These are phyloP conservation scores for Globisporangium cylindrosporum DNA, from an alignment of 352 stramenopile species.

Conservation along the genomic window DNA sequence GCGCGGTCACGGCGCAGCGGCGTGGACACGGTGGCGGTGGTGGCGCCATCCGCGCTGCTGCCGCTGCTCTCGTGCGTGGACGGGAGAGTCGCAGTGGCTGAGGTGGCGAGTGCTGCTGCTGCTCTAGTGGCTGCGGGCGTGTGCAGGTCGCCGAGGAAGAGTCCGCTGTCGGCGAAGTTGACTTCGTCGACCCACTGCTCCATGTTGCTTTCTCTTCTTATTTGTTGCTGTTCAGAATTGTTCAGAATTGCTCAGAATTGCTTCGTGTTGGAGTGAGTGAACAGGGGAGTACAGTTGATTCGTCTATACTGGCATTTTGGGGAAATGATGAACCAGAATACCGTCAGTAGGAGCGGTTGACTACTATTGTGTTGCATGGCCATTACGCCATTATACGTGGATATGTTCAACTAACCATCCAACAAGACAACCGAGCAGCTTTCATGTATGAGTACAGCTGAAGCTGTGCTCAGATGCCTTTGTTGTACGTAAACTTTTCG, in stretches of 20 bases:
- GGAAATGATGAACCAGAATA: too few species aligned
- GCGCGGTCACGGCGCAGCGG: neutral
- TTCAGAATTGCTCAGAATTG: too few species aligned
- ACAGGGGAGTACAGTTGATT: too few species aligned
- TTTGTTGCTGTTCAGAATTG: too few species aligned
- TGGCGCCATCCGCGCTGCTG: constrained; percentile 1
- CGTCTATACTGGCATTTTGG: too few species aligned
- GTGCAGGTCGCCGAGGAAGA: constrained; percentile 19
- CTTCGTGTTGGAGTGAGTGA: too few species aligned
- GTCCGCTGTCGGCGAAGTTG: constrained; percentile 28
- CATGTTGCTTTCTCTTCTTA: neutral
- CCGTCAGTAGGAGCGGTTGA: too few species aligned
- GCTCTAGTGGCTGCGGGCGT: neutral
- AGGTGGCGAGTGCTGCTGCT: neutral
- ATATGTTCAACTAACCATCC: too few species aligned
- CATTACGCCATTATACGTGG: too few species aligned
- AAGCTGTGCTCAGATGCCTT: constrained; percentile 55
- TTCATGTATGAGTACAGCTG: neutral
- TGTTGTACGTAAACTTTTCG: constrained; percentile 77
- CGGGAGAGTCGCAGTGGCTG: neutral
- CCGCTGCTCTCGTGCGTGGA: neutral
- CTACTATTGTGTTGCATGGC: too few species aligned
- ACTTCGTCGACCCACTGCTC: constrained; percentile 16
- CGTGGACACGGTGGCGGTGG: neutral
- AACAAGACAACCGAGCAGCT: too few species aligned